These are phyloP conservation scores for Apocynum venetum DNA, from an alignment of 257 asterid species.

Conservation along the genomic window DNA sequence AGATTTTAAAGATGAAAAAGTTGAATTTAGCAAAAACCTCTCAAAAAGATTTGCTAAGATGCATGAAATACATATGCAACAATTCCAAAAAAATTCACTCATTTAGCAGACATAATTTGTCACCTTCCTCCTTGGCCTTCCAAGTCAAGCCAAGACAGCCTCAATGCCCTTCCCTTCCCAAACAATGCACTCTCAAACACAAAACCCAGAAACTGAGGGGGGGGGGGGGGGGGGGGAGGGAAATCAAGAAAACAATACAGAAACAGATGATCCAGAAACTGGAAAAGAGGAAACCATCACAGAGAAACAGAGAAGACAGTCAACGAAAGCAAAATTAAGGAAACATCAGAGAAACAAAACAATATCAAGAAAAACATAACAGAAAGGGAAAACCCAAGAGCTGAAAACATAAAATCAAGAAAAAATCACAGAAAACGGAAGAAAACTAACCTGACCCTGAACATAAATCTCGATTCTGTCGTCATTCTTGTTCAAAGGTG, in stretches of 20 bases:
- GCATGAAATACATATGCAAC: neutral
- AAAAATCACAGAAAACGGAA: neutral
- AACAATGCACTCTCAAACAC: neutral
- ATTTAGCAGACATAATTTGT: neutral
- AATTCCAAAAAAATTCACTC: too few species aligned
- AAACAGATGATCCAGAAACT: neutral
- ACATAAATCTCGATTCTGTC: neutral
- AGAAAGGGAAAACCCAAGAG: neutral
- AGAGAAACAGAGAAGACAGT: too few species aligned
- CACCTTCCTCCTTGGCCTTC: neutral
- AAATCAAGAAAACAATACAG: neutral
- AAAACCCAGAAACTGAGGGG: neutral
- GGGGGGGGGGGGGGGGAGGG: neutral
- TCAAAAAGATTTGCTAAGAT: neutral
- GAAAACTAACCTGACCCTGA: slow-evolving; percentile 3
- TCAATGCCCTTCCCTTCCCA: neutral
- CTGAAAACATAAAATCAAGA: neutral
- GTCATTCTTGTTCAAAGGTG: neutral
- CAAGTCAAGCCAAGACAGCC: neutral
- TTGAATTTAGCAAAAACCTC: neutral
- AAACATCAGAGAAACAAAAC: neutral
- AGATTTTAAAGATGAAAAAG: neutral
- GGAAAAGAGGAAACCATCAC: neutral
- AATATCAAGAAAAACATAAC: neutral
- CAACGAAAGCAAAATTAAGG: neutral